Conservation (phyloP, 176 grass and related monocot species). For the Zoysia pacifica region DNA sequence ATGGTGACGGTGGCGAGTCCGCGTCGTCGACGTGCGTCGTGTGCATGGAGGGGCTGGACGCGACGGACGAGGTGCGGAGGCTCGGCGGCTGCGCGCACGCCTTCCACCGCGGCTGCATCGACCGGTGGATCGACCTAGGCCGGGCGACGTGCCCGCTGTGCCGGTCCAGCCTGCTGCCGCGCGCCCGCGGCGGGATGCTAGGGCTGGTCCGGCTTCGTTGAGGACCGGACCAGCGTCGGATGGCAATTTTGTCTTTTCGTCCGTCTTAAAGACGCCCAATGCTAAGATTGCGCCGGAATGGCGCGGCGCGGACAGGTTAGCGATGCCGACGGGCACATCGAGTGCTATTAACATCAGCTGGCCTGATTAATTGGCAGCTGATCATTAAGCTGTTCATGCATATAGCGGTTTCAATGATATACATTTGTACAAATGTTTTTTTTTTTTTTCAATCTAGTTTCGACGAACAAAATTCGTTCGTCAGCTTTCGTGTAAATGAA, state of each 20-base stretch:
- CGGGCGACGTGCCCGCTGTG: conserved; percentile 64
- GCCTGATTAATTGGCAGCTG: neutral
- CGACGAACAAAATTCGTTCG: neutral
- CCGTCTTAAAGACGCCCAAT: too few relatives aligned
- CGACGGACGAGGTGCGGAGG: conserved; percentile 51
- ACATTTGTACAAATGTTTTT: neutral
- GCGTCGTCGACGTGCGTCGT: conserved; percentile 48
- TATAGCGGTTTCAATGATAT: neutral
- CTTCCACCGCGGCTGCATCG: conserved; percentile 77
- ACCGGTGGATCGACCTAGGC: conserved; percentile 77
- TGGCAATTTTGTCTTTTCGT: neutral
- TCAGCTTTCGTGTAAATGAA: neutral
- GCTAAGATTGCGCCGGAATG: too few relatives aligned
- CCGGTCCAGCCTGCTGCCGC: conserved; percentile 53
- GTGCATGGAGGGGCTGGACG: conserved; percentile 62
- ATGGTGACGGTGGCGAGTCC: neutral
- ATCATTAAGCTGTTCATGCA: neutral
- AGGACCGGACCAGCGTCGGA: neutral
- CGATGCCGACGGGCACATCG: neutral
- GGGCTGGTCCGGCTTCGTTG: conserved; percentile 30
- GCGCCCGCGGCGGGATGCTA: neutral
- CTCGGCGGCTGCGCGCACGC: conserved; percentile 69
- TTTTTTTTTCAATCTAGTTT: too few relatives aligned
- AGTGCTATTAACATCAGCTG: neutral
- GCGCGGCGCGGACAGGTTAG: conserved; percentile 23